These are phyloP conservation scores for Acacia melanoxylon DNA, from an alignment of 306 rosid species.

Conservation along the genomic window DNA sequence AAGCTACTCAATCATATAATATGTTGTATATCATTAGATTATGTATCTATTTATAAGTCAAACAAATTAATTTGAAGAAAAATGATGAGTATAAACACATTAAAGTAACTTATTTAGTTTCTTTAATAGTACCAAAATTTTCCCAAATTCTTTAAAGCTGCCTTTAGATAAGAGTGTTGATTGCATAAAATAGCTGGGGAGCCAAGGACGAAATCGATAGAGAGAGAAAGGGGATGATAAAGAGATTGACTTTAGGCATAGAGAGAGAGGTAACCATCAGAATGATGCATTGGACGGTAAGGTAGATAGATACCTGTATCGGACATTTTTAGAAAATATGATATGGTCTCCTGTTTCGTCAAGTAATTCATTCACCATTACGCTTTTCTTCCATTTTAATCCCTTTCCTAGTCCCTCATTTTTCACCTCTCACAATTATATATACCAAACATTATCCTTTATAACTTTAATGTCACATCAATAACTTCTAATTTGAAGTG, in stretches of 20 bases:
- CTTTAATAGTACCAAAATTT: too few relatives aligned
- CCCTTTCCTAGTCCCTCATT: background rate
- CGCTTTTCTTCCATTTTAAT: background rate
- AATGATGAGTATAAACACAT: too few relatives aligned
- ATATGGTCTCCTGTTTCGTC: slow-evolving; percentile 2
- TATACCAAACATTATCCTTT: background rate
- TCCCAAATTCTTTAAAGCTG: background rate
- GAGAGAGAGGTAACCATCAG: background rate
- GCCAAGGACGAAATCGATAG: too few relatives aligned
- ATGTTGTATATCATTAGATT: too few relatives aligned
- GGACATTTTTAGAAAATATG: slow-evolving; percentile 28
- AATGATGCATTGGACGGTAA: slow-evolving; percentile 38
- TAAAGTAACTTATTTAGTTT: too few relatives aligned
- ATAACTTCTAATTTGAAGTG: background rate
- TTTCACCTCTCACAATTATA: background rate
- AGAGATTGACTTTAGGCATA: background rate
- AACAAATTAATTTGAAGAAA: too few relatives aligned
- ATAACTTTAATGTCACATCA: background rate
- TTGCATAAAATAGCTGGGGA: too few relatives aligned
- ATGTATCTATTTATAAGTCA: too few relatives aligned
- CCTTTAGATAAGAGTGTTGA: too few relatives aligned
- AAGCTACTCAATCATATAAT: too few relatives aligned
- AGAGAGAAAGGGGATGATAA: background rate
- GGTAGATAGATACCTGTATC: slow-evolving; percentile 47
- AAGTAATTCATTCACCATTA: background rate